Percentiles rank a stretch among this genome's conserved stretches.
These are phyloP conservation scores for Conidiobolus incongruus DNA, from an alignment of 371 early-diverging fungal species.

Conservation along the genomic window DNA sequence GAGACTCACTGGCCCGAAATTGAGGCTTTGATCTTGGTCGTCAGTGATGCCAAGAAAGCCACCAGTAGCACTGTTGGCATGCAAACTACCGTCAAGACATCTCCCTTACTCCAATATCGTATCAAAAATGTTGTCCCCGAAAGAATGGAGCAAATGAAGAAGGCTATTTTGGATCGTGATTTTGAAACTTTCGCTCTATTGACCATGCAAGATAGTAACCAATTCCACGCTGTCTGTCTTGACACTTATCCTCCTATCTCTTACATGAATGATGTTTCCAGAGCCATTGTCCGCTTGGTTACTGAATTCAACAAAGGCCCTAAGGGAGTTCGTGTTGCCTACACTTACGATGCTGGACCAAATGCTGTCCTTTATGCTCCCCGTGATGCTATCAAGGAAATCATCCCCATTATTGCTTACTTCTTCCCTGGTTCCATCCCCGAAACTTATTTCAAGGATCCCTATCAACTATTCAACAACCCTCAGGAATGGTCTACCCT, in stretches of 20 bases:
- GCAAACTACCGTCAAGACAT: conserved; percentile 88
- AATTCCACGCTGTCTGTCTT: conserved; percentile 92
- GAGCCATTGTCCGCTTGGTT: conserved; percentile 63
- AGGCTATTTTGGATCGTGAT: conserved; percentile 64
- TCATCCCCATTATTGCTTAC: conserved; percentile 54
- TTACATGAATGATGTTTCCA: conserved; percentile 86
- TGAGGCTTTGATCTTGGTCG: conserved; percentile 81
- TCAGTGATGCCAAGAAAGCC: conserved; percentile 79
- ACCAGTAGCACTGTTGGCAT: conserved; percentile 88
- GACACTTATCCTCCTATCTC: conserved; percentile 89
- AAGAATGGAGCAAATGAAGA: conserved; percentile 65
- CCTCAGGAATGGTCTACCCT: background rate
- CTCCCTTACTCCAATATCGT: conserved; percentile 64
- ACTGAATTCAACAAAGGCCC: conserved; percentile 60
- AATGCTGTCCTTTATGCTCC: conserved; percentile 92
- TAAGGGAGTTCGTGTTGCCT: conserved; percentile 44
- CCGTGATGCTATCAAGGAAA: conserved; percentile 51
- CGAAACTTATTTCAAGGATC: conserved; percentile 32
- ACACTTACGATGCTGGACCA: conserved; percentile 96
- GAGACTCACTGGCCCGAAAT: conserved; percentile 90
- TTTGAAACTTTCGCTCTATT: conserved; percentile 79
- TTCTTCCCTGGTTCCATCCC: conserved; percentile 50
- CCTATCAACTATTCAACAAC: conserved; percentile 19
- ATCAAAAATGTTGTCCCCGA: conserved; percentile 59
- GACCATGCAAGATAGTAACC: conserved; percentile 96